These are phyloP conservation scores for Termitomyces sp. DNA, from an alignment of 768 basidiomycete genomes.

Conservation along the genomic window DNA sequence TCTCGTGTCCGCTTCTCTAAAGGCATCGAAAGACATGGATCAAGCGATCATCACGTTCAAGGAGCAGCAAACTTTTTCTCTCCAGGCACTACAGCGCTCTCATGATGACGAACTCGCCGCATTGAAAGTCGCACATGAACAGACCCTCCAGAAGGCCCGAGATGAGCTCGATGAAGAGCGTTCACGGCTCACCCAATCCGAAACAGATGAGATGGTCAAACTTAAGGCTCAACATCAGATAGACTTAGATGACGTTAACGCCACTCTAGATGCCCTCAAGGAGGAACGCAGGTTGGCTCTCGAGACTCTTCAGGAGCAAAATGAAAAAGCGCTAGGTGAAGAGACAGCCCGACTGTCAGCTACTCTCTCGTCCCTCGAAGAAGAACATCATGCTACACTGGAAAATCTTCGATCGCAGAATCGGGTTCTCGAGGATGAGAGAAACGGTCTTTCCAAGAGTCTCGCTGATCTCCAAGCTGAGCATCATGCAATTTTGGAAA, in stretches of 20 bases:
- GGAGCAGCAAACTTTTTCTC: slow-evolving; percentile 51
- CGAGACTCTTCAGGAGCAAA: slow-evolving; percentile 33
- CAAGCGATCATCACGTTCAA: slow-evolving; percentile 41
- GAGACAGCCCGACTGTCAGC: slow-evolving; percentile 44
- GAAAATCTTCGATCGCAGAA: slow-evolving; percentile 20
- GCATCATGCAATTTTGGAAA: not conserved
- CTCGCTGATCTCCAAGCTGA: slow-evolving; percentile 8
- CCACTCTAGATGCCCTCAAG: slow-evolving; percentile 33
- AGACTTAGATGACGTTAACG: slow-evolving; percentile 37
- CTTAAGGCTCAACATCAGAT: slow-evolving; percentile 47
- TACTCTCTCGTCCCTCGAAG: slow-evolving; percentile 46
- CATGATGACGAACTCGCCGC: slow-evolving; percentile 54
- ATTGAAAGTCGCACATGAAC: slow-evolving; percentile 46
- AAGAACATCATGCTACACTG: slow-evolving; percentile 42
- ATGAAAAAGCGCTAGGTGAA: slow-evolving; percentile 33
- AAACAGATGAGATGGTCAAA: slow-evolving; percentile 32
- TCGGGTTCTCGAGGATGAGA: slow-evolving; percentile 5
- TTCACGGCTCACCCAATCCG: slow-evolving; percentile 26
- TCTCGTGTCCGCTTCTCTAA: slow-evolving; percentile 27
- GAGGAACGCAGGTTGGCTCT: slow-evolving; percentile 33
- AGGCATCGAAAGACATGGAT: slow-evolving; percentile 46
- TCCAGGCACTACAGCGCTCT: slow-evolving; percentile 51
- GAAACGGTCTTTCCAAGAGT: not conserved
- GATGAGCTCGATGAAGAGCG: slow-evolving; percentile 25
- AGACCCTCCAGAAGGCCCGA: slow-evolving; percentile 29